Percentiles rank a stretch among this genome's conserved stretches.
Evolutionary conservation across 1,284 basidiomycete genomes (phyloP).

Genomic region (Porphyrellus sp.): DNA sequence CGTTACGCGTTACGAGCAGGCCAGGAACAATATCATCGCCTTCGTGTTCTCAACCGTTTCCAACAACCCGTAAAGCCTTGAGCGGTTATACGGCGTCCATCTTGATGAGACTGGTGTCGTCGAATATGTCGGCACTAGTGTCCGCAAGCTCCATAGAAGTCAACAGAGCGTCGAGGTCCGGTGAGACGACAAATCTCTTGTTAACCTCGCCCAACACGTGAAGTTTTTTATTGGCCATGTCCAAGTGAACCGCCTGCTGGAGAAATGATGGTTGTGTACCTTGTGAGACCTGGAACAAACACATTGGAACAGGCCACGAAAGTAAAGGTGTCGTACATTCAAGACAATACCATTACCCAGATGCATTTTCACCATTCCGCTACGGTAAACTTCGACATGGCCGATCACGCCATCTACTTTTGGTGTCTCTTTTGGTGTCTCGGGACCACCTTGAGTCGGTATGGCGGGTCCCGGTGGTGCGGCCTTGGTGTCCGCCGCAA

Average conservation of each 20-base stretch:
- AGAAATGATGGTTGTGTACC: conserved; percentile 88
- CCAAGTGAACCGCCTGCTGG: conserved; percentile 81
- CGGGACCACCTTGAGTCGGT: conserved; percentile 23
- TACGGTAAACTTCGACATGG: conserved; percentile 77
- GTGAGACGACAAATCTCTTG: conserved; percentile 83
- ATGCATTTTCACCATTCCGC: conserved; percentile 85
- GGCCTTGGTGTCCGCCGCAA: conserved; percentile 57
- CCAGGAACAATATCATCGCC: too few species aligned
- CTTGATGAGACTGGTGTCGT: conserved; percentile 50
- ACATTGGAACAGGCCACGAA: conserved; percentile 6
- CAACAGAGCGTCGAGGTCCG: conserved; percentile 78
- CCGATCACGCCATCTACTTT: conserved; percentile 78
- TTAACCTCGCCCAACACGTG: conserved; percentile 82
- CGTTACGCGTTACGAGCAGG: too few species aligned
- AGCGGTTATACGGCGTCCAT: conserved; percentile 44
- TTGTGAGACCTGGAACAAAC: conserved; percentile 61
- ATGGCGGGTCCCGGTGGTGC: conserved; percentile 30
- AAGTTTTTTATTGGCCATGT: conserved; percentile 57
- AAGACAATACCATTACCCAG: conserved; percentile 75
- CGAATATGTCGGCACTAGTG: conserved; percentile 34
- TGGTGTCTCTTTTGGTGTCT: conserved; percentile 34
- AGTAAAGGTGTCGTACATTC: conserved; percentile 55
- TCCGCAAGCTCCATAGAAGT: conserved; percentile 65
- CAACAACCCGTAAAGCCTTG: not conserved
- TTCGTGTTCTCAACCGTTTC: not conserved